Conservation (phyloP, 495 filamentous ascomycete species). For the Gamarada debralockiae region DNA sequence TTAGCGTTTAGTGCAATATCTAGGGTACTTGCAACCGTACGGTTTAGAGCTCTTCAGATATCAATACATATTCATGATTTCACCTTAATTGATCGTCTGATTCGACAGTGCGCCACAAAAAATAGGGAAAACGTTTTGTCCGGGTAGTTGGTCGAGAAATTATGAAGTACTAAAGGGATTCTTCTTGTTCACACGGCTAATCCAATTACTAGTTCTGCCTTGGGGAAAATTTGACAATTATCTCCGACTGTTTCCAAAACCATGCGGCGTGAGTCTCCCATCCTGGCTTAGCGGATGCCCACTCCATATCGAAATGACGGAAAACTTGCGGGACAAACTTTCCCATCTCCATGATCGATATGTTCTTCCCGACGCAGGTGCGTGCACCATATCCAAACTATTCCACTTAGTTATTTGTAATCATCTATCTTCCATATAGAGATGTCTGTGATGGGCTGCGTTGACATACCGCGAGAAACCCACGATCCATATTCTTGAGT, state of each 20-base stretch:
- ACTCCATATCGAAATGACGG: conserved; percentile 44
- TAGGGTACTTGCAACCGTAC: no score
- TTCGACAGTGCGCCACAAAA: no score
- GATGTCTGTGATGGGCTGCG: background rate
- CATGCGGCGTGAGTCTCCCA: background rate
- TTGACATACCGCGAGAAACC: background rate
- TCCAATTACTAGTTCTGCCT: no score
- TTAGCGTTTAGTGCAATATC: no score
- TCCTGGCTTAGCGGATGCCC: background rate
- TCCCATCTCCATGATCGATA: conserved; percentile 59
- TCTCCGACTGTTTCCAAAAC: conserved; percentile 5
- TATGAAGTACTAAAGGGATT: no score
- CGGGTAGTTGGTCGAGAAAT: no score
- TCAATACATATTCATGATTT: no score
- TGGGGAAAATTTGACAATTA: no score
- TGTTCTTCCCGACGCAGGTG: conserved; percentile 59
- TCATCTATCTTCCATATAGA: background rate
- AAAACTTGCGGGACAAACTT: conserved; percentile 63
- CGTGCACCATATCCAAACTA: conserved; percentile 58
- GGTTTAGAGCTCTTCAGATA: no score
- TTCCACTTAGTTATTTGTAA: background rate
- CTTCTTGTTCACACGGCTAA: no score
- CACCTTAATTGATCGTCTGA: no score
- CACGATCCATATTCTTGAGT: conserved; percentile 28
- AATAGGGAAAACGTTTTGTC: no score